A percentile compares a stretch with the other conserved stretches of the same genome.
Evolutionary conservation across 1,284 basidiomycete species (phyloP).

Genomic region (Lentinula novae-zelandiae): DNA sequence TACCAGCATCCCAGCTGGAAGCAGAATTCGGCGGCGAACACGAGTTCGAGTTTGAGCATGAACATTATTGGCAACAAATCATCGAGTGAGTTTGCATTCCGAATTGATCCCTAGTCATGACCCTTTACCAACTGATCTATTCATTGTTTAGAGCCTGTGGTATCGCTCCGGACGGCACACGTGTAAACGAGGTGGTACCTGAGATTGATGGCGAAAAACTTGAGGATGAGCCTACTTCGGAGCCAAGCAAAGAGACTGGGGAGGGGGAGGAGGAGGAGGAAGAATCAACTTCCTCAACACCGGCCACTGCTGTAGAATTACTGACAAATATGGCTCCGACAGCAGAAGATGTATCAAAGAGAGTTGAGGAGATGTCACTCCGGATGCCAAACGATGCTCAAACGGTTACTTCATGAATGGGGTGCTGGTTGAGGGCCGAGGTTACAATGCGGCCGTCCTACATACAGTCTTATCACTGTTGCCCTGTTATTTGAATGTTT

Average conservation of each 20-base stretch:
- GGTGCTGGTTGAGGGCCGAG: too few relatives aligned
- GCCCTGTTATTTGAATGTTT: too few relatives aligned
- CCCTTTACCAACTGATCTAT: not conserved
- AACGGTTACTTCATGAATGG: not conserved
- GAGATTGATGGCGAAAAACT: not conserved
- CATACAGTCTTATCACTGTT: too few relatives aligned
- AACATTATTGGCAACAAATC: slow-evolving; percentile 77
- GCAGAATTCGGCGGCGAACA: slow-evolving; percentile 80
- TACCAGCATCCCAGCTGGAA: slow-evolving; percentile 76
- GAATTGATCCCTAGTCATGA: too few relatives aligned
- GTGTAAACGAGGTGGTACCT: slow-evolving; percentile 22
- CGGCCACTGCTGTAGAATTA: not conserved
- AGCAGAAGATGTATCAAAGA: slow-evolving; percentile 1
- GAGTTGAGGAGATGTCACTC: slow-evolving; percentile 1
- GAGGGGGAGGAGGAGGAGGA: not conserved
- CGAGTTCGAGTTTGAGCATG: slow-evolving; percentile 74
- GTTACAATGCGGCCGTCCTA: too few relatives aligned
- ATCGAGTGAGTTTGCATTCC: slow-evolving; percentile 45
- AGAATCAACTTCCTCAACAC: not conserved
- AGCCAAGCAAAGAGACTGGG: not conserved
- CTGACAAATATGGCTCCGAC: not conserved
- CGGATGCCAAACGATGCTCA: not conserved
- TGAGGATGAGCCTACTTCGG: not conserved
- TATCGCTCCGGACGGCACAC: slow-evolving; percentile 59
- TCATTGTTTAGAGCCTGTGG: slow-evolving; percentile 44